Percentiles rank a stretch among this genome's conserved stretches.
Conservation (phyloP, 1,284 basidiomycete species). For the Amylostereum chailletii region DNA sequence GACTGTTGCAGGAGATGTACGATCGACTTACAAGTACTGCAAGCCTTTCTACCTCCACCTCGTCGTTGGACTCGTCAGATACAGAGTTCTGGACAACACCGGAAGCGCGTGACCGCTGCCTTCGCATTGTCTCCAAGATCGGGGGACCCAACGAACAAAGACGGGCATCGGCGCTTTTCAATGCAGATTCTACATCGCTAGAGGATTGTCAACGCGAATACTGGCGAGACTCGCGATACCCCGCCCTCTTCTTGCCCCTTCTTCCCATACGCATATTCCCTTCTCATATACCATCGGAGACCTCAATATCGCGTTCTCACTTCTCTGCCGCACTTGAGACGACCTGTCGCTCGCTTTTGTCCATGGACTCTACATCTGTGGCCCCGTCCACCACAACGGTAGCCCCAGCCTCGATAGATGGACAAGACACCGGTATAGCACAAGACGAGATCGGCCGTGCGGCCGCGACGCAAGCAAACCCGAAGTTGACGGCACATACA, state of each 20-base stretch:
- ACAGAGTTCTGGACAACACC: conserved; percentile 73
- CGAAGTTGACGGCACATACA: conserved; percentile 59
- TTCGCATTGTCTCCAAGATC: conserved; percentile 64
- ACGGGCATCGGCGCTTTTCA: conserved; percentile 51
- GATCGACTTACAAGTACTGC: conserved; percentile 27
- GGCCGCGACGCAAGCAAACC: conserved; percentile 44
- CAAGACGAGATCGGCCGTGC: conserved; percentile 39
- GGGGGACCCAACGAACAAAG: conserved; percentile 56
- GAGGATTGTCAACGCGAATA: conserved; percentile 34
- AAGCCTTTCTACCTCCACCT: neutral
- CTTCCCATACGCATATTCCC: conserved; percentile 45
- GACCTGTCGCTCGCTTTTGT: neutral
- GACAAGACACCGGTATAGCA: conserved; percentile 2
- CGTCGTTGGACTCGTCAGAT: neutral
- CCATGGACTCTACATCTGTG: neutral
- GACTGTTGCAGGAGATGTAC: conserved; percentile 56
- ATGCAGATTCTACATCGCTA: conserved; percentile 9
- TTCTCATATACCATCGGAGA: conserved; percentile 13
- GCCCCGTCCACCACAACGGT: neutral
- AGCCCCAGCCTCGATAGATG: neutral
- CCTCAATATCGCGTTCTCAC: neutral
- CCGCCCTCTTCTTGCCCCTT: conserved; percentile 38
- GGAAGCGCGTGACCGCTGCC: conserved; percentile 61
- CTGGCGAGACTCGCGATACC: conserved; percentile 60
- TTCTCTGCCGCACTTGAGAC: neutral